phyloP scores from a whole-genome alignment of 495 filamentous ascomycete species.

The Aspergillus kassunensis region DNA sequence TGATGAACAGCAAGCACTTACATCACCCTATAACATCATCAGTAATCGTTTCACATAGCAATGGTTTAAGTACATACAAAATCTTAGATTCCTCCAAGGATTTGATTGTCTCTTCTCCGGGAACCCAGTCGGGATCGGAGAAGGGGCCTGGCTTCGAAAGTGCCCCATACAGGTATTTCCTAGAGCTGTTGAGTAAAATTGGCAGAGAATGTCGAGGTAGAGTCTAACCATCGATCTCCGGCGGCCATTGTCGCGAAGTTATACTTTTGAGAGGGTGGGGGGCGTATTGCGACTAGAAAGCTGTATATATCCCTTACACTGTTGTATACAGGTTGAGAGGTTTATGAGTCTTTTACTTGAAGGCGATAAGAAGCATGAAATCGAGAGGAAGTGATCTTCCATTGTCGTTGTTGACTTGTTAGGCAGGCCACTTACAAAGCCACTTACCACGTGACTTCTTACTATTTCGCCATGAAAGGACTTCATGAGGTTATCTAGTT shows the following conservation, averaged over 20 bases:
- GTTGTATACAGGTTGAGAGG: not conserved
- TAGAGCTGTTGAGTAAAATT: slow-evolving; percentile 27
- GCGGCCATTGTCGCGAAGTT: slow-evolving; percentile 14
- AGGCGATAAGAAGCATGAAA: not conserved
- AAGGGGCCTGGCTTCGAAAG: slow-evolving; percentile 73
- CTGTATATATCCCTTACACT: too few species aligned
- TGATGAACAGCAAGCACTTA: slow-evolving; percentile 13
- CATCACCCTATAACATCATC: slow-evolving; percentile 33
- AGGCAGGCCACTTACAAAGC: slow-evolving; percentile 11
- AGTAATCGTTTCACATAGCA: slow-evolving; percentile 15
- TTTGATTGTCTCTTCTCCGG: slow-evolving; percentile 58
- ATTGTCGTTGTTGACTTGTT: slow-evolving; percentile 11
- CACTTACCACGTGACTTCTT: slow-evolving; percentile 27
- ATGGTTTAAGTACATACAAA: slow-evolving; percentile 47
- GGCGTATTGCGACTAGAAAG: too few species aligned
- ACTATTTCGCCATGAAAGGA: not conserved
- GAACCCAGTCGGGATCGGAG: slow-evolving; percentile 64
- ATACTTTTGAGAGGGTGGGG: too few species aligned
- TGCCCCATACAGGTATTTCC: slow-evolving; percentile 78
- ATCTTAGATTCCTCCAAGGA: slow-evolving; percentile 64
- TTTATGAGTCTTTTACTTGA: not conserved
- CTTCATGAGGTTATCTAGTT: too few species aligned
- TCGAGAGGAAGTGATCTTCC: slow-evolving; percentile 6
- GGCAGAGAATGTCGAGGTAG: not conserved
- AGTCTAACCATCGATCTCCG: slow-evolving; percentile 21